phyloP scores from a whole-genome alignment of 23 red algal species.

The Gracilaria domingensis region DNA sequence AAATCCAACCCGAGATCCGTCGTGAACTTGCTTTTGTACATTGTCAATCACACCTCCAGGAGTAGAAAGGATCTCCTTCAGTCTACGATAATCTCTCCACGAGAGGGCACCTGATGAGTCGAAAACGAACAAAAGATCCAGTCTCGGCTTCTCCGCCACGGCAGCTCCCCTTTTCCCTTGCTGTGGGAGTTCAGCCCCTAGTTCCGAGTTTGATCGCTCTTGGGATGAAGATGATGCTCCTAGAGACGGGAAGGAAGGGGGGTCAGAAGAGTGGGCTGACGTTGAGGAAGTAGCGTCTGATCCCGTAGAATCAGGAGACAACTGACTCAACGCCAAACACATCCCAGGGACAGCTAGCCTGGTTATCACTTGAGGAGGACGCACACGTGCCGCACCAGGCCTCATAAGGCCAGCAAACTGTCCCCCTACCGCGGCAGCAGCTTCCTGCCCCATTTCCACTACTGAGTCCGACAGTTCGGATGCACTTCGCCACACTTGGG shows the following conservation, averaged over 20 bases:
- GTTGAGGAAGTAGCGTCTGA: constrained; percentile 26
- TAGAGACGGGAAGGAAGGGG: constrained; percentile 30
- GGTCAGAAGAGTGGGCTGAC: constrained; percentile 36
- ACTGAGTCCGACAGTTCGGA: constrained; percentile 41
- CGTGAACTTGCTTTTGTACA: constrained; percentile 29
- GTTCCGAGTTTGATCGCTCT: neutral
- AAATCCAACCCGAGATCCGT: constrained; percentile 67
- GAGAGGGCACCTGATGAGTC: constrained; percentile 66
- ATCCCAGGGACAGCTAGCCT: constrained; percentile 61
- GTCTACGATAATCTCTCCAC: constrained; percentile 57
- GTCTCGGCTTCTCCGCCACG: constrained; percentile 8
- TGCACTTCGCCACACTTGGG: constrained; percentile 67
- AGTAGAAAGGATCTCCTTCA: constrained; percentile 58
- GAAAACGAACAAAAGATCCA: constrained; percentile 70
- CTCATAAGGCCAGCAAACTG: constrained; percentile 59
- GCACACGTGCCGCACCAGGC: constrained; percentile 56
- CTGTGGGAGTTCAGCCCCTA: neutral
- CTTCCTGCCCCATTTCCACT: constrained; percentile 45
- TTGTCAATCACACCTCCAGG: constrained; percentile 63
- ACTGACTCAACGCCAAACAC: constrained; percentile 65
- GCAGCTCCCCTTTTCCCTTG: neutral
- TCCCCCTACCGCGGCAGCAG: constrained; percentile 60
- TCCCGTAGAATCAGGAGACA: constrained; percentile 29
- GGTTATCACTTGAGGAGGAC: constrained; percentile 75
- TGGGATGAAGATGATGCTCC: neutral